phyloP scores from a whole-genome alignment of 768 basidiomycete genomes.

The Agaricus bisporus region DNA sequence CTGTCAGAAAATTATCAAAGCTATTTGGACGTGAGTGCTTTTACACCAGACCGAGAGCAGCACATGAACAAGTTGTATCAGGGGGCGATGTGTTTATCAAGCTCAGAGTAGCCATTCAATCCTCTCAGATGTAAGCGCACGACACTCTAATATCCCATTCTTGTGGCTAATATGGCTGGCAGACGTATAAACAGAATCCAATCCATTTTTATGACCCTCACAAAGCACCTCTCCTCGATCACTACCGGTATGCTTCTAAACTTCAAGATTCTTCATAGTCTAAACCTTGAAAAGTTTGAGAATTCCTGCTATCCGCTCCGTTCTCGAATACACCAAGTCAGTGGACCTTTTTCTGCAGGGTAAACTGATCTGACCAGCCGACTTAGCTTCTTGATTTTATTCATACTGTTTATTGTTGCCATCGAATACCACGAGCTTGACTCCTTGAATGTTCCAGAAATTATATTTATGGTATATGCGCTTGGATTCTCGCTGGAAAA shows the following conservation, averaged over 20 bases:
- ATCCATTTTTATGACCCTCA: conserved; percentile 94
- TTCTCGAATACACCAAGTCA: conserved; percentile 86
- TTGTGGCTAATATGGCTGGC: conserved; percentile 1
- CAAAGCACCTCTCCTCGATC: conserved; percentile 89
- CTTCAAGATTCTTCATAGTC: not conserved
- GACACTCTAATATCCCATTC: not conserved
- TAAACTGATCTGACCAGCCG: conserved; percentile 3
- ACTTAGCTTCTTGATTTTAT: conserved; percentile 70
- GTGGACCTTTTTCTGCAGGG: conserved; percentile 7
- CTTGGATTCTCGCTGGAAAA: conserved; percentile 89
- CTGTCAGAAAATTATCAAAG: conserved; percentile 86
- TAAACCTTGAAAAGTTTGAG: conserved; percentile 53
- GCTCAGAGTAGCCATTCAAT: conserved; percentile 84
- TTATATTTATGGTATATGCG: conserved; percentile 71
- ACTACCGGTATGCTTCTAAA: conserved; percentile 65
- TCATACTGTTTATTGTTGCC: conserved; percentile 71
- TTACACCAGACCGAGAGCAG: not conserved
- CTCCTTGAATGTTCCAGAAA: conserved; percentile 59
- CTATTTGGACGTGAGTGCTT: conserved; percentile 63
- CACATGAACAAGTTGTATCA: conserved; percentile 22
- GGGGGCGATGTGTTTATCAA: conserved; percentile 89
- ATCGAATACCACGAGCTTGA: conserved; percentile 67
- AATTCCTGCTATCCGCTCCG: conserved; percentile 87
- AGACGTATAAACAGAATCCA: conserved; percentile 92
- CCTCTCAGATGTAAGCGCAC: conserved; percentile 69